These are phyloP conservation scores for Papilionanthe hybrid DNA, from an alignment of 116 monocot species.

Conservation along the genomic window DNA sequence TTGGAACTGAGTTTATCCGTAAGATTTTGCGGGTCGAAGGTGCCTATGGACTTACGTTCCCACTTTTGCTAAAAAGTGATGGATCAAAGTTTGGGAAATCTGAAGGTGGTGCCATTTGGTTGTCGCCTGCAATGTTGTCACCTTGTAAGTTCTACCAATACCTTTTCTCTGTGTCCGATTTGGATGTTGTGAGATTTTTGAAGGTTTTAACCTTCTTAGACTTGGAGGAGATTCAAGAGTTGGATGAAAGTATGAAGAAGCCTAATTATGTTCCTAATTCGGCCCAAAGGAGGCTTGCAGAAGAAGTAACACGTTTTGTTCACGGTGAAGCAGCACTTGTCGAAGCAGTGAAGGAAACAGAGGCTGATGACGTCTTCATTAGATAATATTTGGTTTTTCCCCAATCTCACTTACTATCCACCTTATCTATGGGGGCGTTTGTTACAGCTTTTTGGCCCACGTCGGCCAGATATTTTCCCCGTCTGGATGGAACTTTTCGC, in stretches of 20 bases:
- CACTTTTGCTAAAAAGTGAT: slow-evolving; percentile 86
- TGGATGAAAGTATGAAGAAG: slow-evolving; percentile 69
- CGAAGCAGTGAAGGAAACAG: slow-evolving; percentile 77
- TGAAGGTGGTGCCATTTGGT: slow-evolving; percentile 79
- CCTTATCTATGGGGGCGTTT: too few species aligned
- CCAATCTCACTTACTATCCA: too few species aligned
- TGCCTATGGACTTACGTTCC: slow-evolving; percentile 86
- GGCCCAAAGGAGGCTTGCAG: slow-evolving; percentile 66
- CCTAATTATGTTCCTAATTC: slow-evolving; percentile 70
- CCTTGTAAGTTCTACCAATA: slow-evolving; percentile 93
- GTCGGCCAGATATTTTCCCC: too few species aligned
- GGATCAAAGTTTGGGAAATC: slow-evolving; percentile 93
- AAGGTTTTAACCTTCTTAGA: slow-evolving; percentile 83
- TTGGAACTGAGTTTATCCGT: slow-evolving; percentile 82
- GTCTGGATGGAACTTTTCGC: too few species aligned
- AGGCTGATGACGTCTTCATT: slow-evolving; percentile 13
- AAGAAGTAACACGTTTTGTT: slow-evolving; percentile 82
- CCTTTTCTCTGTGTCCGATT: slow-evolving; percentile 81
- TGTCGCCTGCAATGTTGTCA: slow-evolving; percentile 58
- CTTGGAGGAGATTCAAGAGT: slow-evolving; percentile 67
- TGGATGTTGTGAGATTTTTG: slow-evolving; percentile 77
- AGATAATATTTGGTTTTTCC: too few species aligned
- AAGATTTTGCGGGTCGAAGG: slow-evolving; percentile 79
- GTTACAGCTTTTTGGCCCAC: too few species aligned
- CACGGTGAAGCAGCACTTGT: slow-evolving; percentile 77